Evolutionary conservation across 768 basidiomycete genomes (phyloP), one percentile per base, ranked within the genome.

Genomic region (Cystobasidium ongulense): DNA sequence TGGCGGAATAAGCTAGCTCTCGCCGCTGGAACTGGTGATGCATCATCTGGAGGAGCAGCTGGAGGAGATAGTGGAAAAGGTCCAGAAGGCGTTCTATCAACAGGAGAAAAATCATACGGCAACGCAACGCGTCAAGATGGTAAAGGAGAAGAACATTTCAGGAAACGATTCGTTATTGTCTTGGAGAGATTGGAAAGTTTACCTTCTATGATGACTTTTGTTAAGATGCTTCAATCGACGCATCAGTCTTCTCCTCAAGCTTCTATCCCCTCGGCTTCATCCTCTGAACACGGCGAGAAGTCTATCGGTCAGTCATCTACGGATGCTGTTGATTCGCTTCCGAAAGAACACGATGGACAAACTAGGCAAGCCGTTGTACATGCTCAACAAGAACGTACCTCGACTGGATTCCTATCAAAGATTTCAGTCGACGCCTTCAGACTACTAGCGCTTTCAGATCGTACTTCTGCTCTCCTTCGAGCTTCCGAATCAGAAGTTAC

Each of bases 121-220:
- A 77, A 46, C 64, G 75, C 46, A 7, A 25, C 65, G 7, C 46
- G 46, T 50, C 46, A 50, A 50, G 46, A 50, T 50, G 46, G 46
- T 50, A 67, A 67, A 67, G 65, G 43, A 2, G 43, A 76, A 62
- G 71, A 74, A n/a, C n/a, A 46, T 0, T 39, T 72, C 25, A 88
- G 85, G 63, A 84, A 83, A 1, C 85, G 87, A 10, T 90, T 94
- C 82, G 88, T 89, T 0, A 86, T 97, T 74, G 87, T 98, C 21
- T 85, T 98, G 21, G 92, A 95, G 80, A 91, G 88, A 80, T 83
- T 94, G 61, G 95, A 96, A 77, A 90, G 93, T 79, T 80, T 98
- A 0, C 89, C 93, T 0, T 86, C 89, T 10, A 88, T 91, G 81
- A 94, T 99, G 92, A 86, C 90, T 0, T 83, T 99, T 68, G 87